These are phyloP conservation scores for Colletotrichum aenigma DNA, from an alignment of 2,329 filamentous ascomycete species.

Conservation along the genomic window DNA sequence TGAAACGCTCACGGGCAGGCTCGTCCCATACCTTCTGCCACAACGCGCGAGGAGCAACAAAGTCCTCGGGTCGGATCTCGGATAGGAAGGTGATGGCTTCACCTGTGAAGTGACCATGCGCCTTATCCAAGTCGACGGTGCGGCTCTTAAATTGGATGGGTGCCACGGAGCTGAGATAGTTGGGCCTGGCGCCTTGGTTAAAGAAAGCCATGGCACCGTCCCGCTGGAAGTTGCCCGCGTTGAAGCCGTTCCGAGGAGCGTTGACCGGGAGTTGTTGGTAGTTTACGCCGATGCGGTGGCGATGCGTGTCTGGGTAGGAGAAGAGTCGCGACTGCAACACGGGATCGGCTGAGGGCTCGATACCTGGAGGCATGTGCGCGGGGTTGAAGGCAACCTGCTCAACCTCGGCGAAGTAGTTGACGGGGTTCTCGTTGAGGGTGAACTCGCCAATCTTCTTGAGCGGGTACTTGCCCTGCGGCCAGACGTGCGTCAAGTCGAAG, in stretches of 20 bases:
- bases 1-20: conserved; percentile 59
- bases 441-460: conserved; percentile 65
- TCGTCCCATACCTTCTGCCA: conserved; percentile 69
- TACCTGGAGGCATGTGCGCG: conserved; percentile 65
- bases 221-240: conserved; percentile 68
- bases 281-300: conserved; percentile 66
- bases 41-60: conserved; percentile 55
- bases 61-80: conserved; percentile 41
- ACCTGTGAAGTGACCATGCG: conserved; percentile 41
- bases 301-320: conserved; percentile 65
- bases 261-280: conserved; percentile 70
- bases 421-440: conserved; percentile 66
- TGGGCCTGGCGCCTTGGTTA: conserved; percentile 18
- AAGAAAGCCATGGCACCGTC: conserved; percentile 66
- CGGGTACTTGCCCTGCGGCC: conserved; percentile 65
- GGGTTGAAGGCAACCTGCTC: conserved; percentile 73
- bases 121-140: conserved; percentile 38
- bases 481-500: conserved; percentile 62
- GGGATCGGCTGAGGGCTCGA: conserved; percentile 66
- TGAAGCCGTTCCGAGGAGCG: conserved; percentile 57
- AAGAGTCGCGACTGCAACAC: conserved; percentile 65
- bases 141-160: conserved; percentile 38
- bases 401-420: conserved; percentile 73
- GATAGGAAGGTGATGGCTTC: conserved; percentile 41
- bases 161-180: conserved; percentile 26